These are phyloP conservation scores for Ophiostoma perfectum DNA, from an alignment of 2,329 filamentous ascomycete genomes.

Conservation along the genomic window DNA sequence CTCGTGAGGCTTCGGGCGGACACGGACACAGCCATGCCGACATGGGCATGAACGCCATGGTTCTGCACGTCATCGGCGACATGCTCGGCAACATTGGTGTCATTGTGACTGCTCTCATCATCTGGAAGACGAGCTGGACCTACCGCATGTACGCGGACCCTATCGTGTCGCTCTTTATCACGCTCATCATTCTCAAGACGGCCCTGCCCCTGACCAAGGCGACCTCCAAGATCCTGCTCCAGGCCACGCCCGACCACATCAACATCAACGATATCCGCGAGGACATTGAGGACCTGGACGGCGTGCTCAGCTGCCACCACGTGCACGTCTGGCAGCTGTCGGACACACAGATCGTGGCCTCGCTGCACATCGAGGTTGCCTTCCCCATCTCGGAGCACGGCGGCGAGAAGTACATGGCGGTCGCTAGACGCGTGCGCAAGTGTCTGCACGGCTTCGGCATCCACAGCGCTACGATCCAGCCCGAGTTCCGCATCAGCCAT, in stretches of 20 bases:
- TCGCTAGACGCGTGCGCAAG: constrained; percentile 73
- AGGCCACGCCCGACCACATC: constrained; percentile 86
- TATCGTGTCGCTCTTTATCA: constrained; percentile 88
- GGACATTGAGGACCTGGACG: constrained; percentile 79
- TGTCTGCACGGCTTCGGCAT: constrained; percentile 95
- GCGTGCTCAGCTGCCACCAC: constrained; percentile 87
- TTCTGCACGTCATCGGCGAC: constrained; percentile 73
- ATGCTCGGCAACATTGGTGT: constrained; percentile 83
- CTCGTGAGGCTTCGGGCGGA: constrained; percentile 65
- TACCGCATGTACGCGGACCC: constrained; percentile 88
- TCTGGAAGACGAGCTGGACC: constrained; percentile 80
- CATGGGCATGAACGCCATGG: constrained; percentile 89
- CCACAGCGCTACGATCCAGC: constrained; percentile 94
- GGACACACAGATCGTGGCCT: constrained; percentile 89
- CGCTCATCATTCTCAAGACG: constrained; percentile 67
- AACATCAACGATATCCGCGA: constrained; percentile 84
- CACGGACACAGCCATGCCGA: constrained; percentile 74
- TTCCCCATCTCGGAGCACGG: constrained; percentile 83
- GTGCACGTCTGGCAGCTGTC: constrained; percentile 97
- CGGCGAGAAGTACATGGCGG: constrained; percentile 78
- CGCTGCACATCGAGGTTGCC: constrained; percentile 84
- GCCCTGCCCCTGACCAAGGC: constrained; percentile 74
- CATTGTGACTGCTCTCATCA: constrained; percentile 75
- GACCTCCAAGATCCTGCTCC: constrained; percentile 81
- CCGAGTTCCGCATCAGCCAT: constrained; percentile 66